Evolutionary conservation across 768 basidiomycete genomes (phyloP).

Genomic region (Coprinopsis cinerea): DNA sequence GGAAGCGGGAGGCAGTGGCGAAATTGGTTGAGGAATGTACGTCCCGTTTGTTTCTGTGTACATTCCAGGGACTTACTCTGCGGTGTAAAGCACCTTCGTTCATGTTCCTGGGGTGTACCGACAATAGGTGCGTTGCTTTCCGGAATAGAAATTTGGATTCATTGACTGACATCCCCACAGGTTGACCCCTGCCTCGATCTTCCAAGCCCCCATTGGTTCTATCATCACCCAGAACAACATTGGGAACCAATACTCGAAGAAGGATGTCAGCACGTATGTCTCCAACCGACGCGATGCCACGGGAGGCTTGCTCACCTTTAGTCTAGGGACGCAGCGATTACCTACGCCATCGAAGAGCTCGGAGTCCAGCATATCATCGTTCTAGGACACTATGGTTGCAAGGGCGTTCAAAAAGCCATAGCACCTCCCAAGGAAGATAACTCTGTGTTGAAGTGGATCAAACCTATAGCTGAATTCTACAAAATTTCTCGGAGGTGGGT

Average conservation of each 20-base stretch:
- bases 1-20: conserved; percentile 13
- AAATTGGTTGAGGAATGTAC: conserved; percentile 18
- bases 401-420: conserved; percentile 28
- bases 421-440: conserved; percentile 17
- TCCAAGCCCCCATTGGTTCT: conserved; percentile 28
- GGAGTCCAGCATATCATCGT: conserved; percentile 33
- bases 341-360: conserved; percentile 28
- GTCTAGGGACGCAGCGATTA: conserved; percentile 27
- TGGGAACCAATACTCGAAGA: conserved; percentile 29
- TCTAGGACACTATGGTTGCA: conserved; percentile 35
- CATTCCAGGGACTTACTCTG: not conserved
- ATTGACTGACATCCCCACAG: conserved; percentile 10
- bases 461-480: conserved; percentile 27
- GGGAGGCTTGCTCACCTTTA: not conserved
- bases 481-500: conserved; percentile 26
- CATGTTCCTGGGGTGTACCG: conserved; percentile 33
- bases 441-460: conserved; percentile 26
- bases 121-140: conserved; percentile 23
- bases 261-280: conserved; percentile 29
- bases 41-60: not conserved
- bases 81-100: conserved; percentile 25
- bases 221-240: conserved; percentile 29
- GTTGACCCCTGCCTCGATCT: conserved; percentile 25
- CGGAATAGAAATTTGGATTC: not conserved
- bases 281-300: not conserved